Evolutionary conservation across 768 basidiomycete species (phyloP), one percentile per base, ranked within the genome.

Genomic region (Podaxis mareebaensis): DNA sequence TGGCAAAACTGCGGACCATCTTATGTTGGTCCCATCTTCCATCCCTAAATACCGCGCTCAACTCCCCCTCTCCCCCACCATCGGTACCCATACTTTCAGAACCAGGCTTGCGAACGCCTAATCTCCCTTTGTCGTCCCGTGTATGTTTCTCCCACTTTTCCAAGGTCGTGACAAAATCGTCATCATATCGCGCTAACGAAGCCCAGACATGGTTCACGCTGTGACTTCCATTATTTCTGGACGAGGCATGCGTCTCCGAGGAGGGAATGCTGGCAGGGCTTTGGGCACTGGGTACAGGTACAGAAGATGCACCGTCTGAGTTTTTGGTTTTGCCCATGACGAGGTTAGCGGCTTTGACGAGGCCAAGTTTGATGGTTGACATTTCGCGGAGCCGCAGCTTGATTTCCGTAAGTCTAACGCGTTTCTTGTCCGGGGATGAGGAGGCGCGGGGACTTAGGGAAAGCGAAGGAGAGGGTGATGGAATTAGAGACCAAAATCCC

Each of bases 141-240:
- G 87, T 87, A 61, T 77, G 74, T 57, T 70, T 71, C 73, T 93
- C 90, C 83, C 85, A 87, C 53, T 73, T 72, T 69, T 90, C 86
- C 12, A 95, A 77, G 49, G 79, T 74, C 4, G 84, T 81, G 3
- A 92, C 83, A 40, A 94, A 80, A 1, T 72, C 77, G 66, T 95
- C 91, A 65, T 89, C 86, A 70, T 96, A 96, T 60, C 92, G 80
- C n/a, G 91, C 88, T 12, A 95, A 75, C 20, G 90, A 92, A 2
- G 80, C 87, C 91, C 89, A 93, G 3, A 87, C 75, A 39, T 81
- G 79, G 46, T 67, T 72, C 39, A 79, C 77, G 66, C 42, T 72
- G 68, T 58, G 77, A 12, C n/a, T 24, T 44, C 15, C 42, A 44
- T n/a, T 44, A 7, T 54, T 56, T 15, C 53, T 73, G 30, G 70